These are phyloP conservation scores for Clavispora vitiphila DNA, from an alignment of 805 yeast genomes.

Conservation along the genomic window DNA sequence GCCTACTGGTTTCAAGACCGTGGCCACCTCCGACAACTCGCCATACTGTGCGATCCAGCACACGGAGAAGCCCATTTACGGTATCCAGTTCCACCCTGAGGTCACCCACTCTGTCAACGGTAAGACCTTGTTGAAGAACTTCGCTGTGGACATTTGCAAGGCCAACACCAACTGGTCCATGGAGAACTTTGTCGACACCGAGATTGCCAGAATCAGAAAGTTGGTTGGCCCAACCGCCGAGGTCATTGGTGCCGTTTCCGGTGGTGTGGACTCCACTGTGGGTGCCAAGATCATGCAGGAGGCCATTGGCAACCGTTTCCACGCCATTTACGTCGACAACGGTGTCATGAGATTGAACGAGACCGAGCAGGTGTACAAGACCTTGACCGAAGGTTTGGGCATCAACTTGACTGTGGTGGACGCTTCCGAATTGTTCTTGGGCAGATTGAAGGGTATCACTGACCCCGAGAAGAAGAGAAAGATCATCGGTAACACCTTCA, in stretches of 20 bases:
- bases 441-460: constrained; percentile 84
- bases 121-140: constrained; percentile 79
- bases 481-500: constrained; percentile 96
- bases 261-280: constrained; percentile 99
- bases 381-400: constrained; percentile 88
- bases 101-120: constrained; percentile 95
- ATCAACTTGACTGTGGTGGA: constrained; percentile 92
- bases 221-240: constrained; percentile 97
- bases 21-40: constrained; percentile 90
- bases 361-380: constrained; percentile 81
- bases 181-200: constrained; percentile 97
- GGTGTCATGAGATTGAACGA: constrained; percentile 97
- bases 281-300: constrained; percentile 97
- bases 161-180: constrained; percentile 93
- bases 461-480: constrained; percentile 99
- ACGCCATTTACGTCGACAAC: constrained; percentile 95
- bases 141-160: constrained; percentile 86
- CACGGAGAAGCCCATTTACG: constrained; percentile 68
- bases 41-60: constrained; percentile 93
- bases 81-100: constrained; percentile 99
- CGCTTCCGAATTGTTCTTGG: constrained; percentile 85
- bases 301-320: constrained; percentile 98
- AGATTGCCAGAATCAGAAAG: constrained; percentile 84
- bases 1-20: constrained; percentile 83
- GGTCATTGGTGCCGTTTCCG: constrained; percentile 98